Conservation (phyloP, 257 asterid genomes). For the Lantana camara region DNA sequence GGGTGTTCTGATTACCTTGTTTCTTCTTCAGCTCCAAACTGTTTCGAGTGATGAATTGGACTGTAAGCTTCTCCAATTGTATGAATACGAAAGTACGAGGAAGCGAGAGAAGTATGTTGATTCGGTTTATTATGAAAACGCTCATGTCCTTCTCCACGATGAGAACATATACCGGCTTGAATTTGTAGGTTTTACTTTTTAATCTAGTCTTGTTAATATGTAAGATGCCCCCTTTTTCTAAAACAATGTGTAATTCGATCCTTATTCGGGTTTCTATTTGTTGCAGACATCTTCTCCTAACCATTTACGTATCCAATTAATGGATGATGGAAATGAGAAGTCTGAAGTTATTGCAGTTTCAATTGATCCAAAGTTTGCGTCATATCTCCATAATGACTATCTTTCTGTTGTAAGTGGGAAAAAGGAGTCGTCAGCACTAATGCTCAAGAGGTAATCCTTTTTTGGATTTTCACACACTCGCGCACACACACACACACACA, state of each 20-base stretch:
- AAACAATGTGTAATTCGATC: conserved; percentile 1
- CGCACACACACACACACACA: no score
- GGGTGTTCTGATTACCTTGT: conserved; percentile 14
- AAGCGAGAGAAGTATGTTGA: conserved; percentile 48
- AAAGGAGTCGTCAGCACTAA: conserved; percentile 73
- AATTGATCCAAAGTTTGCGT: conserved; percentile 77
- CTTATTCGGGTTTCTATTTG: conserved; percentile 37
- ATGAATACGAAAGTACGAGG: conserved; percentile 53
- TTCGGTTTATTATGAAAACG: conserved; percentile 59
- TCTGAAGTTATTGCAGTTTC: conserved; percentile 89
- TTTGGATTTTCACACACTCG: no score
- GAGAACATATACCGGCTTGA: conserved; percentile 67
- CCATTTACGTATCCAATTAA: conserved; percentile 75
- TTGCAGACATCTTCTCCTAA: conserved; percentile 70
- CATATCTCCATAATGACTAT: conserved; percentile 76
- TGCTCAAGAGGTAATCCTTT: conserved; percentile 74
- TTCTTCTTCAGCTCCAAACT: conserved; percentile 55
- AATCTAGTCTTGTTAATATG: background rate
- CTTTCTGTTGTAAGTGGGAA: conserved; percentile 62
- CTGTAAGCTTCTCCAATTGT: conserved; percentile 51
- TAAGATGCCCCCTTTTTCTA: background rate
- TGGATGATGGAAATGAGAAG: conserved; percentile 84
- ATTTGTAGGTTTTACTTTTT: conserved; percentile 57
- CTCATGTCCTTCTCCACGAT: conserved; percentile 54
- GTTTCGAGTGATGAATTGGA: conserved; percentile 58